Base-by-base conservation (phyloP, 345 rosid genomes). In the Sisymbrium altissimum region DNA sequence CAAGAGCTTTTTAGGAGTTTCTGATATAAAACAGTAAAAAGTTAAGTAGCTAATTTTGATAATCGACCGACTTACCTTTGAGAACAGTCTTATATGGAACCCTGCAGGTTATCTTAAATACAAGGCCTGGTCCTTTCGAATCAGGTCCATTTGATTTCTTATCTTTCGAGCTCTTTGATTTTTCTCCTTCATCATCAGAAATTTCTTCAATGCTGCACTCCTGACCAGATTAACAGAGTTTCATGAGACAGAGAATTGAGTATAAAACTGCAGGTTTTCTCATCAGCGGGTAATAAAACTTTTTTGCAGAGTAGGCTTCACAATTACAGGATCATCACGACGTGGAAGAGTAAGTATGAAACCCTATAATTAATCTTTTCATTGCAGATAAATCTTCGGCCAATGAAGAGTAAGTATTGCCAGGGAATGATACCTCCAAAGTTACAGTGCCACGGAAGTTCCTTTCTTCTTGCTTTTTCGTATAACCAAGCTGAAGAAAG, bases 381-480 rank as follows among this genome's bases (percentile, higher is more conserved):
- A 17, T 10, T 66, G 50, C 38, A 53, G 41, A 36, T 45, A 38
- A 27, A 54, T 46, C 12, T 64, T 14, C 12, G 5, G n/a, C 19
- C 36, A 57, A 55, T 8, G 18, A 55, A 46, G 56, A 29, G 38
- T 27, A 27, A 6, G 55, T 49, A 49, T 23, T 50, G 32, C 56
- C 21, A 48, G 76, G 65, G 44, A 53, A 44, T 5, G 53, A 54
- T 85, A 96, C 99, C 99, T 96, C 99, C 83, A 96, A 86, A 55
- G 86, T 83, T 66, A 96, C 83, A 71, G 94, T 96, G 75, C 99
- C 99, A 15, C 95, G 96, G 67, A 96, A 96, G 71, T 86, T 91
- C 65, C 89, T 86, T 75, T 96, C 99, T 81, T 96, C 99, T 84
- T 86, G 91, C 83, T 90, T 96, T 82, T 88, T 90, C 40, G 99